phyloP scores from a whole-genome alignment of 306 rosid species.

The Quercus cerris region DNA sequence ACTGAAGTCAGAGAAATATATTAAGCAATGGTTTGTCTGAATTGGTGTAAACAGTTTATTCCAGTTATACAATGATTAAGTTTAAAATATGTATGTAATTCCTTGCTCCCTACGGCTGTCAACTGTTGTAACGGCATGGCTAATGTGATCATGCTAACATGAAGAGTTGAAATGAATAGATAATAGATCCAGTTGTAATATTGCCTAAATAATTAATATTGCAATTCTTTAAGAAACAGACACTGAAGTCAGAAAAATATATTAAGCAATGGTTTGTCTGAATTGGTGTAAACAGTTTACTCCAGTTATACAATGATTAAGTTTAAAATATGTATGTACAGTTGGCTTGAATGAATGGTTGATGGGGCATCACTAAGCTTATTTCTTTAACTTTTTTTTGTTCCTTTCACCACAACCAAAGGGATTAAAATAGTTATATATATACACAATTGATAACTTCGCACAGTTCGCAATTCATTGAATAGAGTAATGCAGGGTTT shows the following conservation, averaged over 20 bases:
- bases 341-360: not conserved
- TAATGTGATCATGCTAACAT: not conserved
- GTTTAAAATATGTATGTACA: not conserved
- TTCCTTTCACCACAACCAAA: not conserved
- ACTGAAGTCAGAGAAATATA: not conserved
- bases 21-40: not conserved
- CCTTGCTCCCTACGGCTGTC: too few relatives aligned
- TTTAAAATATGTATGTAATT: not conserved
- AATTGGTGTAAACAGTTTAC: conserved; percentile 2
- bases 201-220: not conserved
- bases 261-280: not conserved
- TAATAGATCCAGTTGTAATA: not conserved
- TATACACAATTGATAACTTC: not conserved
- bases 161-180: not conserved
- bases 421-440: not conserved
- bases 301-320: not conserved
- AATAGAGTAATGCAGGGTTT: not conserved
- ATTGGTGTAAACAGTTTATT: not conserved
- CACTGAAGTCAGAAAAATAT: not conserved
- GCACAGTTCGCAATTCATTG: not conserved
- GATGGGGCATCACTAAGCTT: not conserved
- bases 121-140: not conserved
- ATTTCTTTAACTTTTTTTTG: not conserved
- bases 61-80: not conserved
- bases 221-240: not conserved